Evolutionary conservation across 139 green algal genomes (phyloP), one percentile per base, ranked within the genome.

Genomic region (Chlamydomonas schloesseri): DNA sequence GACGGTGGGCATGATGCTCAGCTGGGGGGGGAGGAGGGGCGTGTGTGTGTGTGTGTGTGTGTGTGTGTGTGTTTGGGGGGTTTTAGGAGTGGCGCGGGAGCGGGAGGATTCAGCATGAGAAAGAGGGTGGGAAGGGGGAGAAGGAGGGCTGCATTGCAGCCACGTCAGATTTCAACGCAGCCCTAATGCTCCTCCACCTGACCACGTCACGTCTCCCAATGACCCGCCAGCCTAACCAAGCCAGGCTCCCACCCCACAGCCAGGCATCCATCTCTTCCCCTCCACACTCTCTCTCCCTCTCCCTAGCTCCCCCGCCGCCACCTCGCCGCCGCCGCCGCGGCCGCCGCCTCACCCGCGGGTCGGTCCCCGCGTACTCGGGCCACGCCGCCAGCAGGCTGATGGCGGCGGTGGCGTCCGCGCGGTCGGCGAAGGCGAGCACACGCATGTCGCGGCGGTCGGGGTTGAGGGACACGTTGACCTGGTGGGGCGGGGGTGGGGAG

Each of bases 341-440:
- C 57, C 57, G 17, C 4, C 14, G 37, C 64, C 57, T 28, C 71
- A 89, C 75, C 70, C 69, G 42, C 26, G 75, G 73, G 6, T 84
- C 70, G 0, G 57, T 81, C n/a, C 82, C 79, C 64, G 84, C 77
- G 67, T 89, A 89, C 33, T 90, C 70, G 0, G 88, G 91, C 91
- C 91, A 93, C 64, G 88, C 72, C 37, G 86, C 50, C 81, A 91
- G 28, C 50, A 92, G 84, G 29, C 74, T 71, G 46, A 93, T 73
- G 81, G 84, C 91, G 70, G 86, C 74, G 75, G 88, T 91, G 82
- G 81, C 89, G 82, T 94, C 89, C 58, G 90, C 73, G 0, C 87
- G 84, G 82, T 94, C 91, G 69, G 93, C 91, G 80, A 94, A 94
- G 2, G 85, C 85, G 50, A 94, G 31, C 36, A 94, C 91, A 6